Evolutionary conservation across 495 filamentous ascomycete species (phyloP), one percentile per base, ranked within the genome.

Genomic region (Cercophora samala): DNA sequence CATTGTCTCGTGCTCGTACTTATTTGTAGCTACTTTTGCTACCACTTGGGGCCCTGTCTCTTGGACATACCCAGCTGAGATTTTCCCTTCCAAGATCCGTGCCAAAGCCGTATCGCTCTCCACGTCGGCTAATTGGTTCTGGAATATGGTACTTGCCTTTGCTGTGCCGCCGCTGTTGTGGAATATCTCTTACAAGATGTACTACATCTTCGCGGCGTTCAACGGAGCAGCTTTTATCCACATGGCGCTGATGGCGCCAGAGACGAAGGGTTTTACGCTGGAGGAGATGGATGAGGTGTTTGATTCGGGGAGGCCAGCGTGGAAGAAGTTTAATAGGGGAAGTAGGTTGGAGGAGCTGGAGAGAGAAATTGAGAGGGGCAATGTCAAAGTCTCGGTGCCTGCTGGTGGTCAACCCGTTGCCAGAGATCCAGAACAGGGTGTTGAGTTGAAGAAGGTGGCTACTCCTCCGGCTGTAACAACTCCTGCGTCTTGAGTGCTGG

Each of bases 1-100:
- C 69, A 86, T 92, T 24, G 85, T 88, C 0, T 76, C 87, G 3
- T 88, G 87, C 15, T 90, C 90, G 21, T 93, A 91, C 72, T 80
- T 93, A 17, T 93, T 91, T 74, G 90, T 87, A 8, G 84, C 89
- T 6, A 85, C 90, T 23, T 95, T 93, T 73, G 90, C 88, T 0
- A 89, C 90, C 0, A 92, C 92, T 17, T 89, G 89, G 76, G 90
- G 91, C 0, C 90, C 91, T 0, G 90, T 92, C 0, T 89, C 90
- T 0, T 93, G 92, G 77, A 93, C 90, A 3, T 94, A 96, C 74
- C 88, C 87, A 0, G 90, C 91, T 4, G 91, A 95, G 74, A 90
- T 89, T 25, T 91, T 88, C 76, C 91, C 91, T 0, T 79, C 89
- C 5, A 88, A 90, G 72, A 81, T 91, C n/a, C 87, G 90, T 4